Evolutionary conservation across 2,329 filamentous ascomycete species (phyloP).

Genomic region (Pseudocercospora vitis): DNA sequence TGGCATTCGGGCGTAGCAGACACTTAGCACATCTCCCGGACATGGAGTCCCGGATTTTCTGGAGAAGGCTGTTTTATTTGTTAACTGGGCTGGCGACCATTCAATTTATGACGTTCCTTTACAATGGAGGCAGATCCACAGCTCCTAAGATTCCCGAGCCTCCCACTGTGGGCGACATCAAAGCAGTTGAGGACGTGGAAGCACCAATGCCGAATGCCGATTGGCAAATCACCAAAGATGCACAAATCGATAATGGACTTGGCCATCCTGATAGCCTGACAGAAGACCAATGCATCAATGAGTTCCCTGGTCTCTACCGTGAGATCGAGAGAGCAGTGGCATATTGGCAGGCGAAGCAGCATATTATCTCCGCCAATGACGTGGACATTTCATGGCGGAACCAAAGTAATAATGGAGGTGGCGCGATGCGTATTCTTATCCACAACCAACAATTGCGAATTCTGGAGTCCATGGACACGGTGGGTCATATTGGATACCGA

Average conservation of each 20-base stretch:
- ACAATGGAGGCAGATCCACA: conserved; percentile 1
- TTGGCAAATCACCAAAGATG: background rate
- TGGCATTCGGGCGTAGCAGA: too few species aligned
- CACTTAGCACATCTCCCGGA: too few species aligned
- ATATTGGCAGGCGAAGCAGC: conserved; percentile 18
- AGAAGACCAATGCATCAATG: conserved; percentile 46
- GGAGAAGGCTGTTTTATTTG: background rate
- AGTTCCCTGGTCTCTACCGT: conserved; percentile 50
- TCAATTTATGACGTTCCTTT: background rate
- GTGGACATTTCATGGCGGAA: conserved; percentile 31
- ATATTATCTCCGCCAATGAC: conserved; percentile 18
- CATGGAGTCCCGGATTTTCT: background rate
- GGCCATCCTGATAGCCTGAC: conserved; percentile 16
- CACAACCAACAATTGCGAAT: conserved; percentile 26
- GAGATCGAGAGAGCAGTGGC: conserved; percentile 42
- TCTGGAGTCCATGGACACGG: conserved; percentile 21
- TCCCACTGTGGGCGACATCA: background rate
- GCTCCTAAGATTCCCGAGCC: background rate
- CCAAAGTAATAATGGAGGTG: conserved; percentile 21
- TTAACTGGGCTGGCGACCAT: background rate
- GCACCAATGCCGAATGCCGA: background rate
- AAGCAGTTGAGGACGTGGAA: background rate
- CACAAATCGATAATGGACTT: conserved; percentile 1
- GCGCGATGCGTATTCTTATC: conserved; percentile 23
- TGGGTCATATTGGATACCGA: conserved; percentile 14